Conservation (phyloP, 495 filamentous ascomycete species). For the Hyaloscypha bicolor region DNA sequence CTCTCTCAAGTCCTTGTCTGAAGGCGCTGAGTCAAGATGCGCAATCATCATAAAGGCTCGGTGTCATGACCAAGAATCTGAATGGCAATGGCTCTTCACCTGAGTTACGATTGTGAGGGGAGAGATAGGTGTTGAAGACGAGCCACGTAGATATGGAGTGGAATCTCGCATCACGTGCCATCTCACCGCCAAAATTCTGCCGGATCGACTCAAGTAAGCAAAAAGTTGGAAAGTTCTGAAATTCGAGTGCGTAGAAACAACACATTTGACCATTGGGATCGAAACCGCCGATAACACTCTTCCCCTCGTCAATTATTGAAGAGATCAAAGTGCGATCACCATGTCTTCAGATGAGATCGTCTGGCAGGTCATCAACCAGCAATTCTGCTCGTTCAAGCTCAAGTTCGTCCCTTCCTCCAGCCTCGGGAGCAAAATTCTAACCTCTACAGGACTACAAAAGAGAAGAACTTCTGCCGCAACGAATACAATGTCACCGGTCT, state of each 20-base stretch:
- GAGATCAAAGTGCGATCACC: background rate
- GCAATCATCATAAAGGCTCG: no score
- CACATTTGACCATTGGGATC: background rate
- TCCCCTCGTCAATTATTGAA: background rate
- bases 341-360: conserved; percentile 96
- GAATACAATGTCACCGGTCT: conserved; percentile 95
- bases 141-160: background rate
- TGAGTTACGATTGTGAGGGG: background rate
- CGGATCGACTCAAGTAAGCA: background rate
- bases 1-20: no score
- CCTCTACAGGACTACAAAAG: conserved; percentile 74
- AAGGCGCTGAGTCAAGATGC: no score
- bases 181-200: conserved; percentile 6
- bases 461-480: conserved; percentile 92
- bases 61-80: no score
- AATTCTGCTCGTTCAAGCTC: conserved; percentile 95
- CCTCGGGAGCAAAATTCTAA: conserved; percentile 24
- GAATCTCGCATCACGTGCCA: background rate
- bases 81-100: background rate
- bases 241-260: background rate
- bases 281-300: background rate
- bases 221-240: background rate
- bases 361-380: conserved; percentile 94
- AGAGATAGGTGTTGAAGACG: background rate
- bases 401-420: conserved; percentile 61